These are phyloP conservation scores for Ambispora gerdemannii DNA, from an alignment of 192 early-diverging fungal species.

Conservation along the genomic window DNA sequence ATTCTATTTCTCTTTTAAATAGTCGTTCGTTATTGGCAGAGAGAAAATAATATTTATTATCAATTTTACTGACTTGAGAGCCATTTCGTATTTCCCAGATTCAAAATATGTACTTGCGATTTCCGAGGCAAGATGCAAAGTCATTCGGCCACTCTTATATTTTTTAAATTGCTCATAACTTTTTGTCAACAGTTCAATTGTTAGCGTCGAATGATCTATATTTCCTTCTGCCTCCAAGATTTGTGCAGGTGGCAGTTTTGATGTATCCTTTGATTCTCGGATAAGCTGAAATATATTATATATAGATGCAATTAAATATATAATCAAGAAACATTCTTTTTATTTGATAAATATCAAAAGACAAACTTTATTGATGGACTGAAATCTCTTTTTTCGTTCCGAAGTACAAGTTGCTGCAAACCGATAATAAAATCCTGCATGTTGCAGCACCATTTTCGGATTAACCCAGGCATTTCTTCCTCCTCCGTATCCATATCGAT, in stretches of 20 bases:
- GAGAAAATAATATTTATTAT: background rate
- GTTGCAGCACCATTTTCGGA: conserved; percentile 69
- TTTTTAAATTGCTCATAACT: conserved; percentile 89
- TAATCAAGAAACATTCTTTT: background rate
- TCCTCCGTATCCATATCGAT: conserved; percentile 32
- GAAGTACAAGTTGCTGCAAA: conserved; percentile 71
- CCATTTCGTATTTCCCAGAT: conserved; percentile 79
- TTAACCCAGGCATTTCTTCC: conserved; percentile 46
- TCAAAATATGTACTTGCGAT: conserved; percentile 81
- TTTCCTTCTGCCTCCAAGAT: conserved; percentile 45
- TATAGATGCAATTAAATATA: background rate
- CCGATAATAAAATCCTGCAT: conserved; percentile 84
- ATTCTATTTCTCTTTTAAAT: background rate
- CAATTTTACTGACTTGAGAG: conserved; percentile 54
- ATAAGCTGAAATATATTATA: background rate
- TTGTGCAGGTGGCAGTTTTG: conserved; percentile 38
- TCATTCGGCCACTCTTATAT: conserved; percentile 70
- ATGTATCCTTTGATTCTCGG: conserved; percentile 10
- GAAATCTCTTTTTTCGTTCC: conserved; percentile 60
- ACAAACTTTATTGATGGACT: conserved; percentile 43
- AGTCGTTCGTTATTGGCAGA: background rate
- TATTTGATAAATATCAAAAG: background rate
- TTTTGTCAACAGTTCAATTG: conserved; percentile 85
- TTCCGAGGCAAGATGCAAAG: conserved; percentile 78
- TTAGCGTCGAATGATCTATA: conserved; percentile 63